phyloP scores from a whole-genome alignment of 208 protist genomes.

The Trypanosoma cruzi region DNA sequence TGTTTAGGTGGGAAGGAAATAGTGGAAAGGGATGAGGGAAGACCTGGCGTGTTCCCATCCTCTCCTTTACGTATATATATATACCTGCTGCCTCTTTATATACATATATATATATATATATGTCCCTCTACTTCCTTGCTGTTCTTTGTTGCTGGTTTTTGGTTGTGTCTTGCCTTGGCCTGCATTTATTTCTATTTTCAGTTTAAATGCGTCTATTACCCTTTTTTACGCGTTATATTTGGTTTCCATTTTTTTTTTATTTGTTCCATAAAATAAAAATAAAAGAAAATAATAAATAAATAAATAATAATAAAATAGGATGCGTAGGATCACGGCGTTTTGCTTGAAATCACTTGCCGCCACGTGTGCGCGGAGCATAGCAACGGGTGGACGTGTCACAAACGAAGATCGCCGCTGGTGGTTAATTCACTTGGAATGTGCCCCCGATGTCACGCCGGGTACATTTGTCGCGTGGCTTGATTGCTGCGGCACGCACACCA shows the following conservation, averaged over 20 bases:
- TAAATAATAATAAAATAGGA: neutral
- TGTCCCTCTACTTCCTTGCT: too few relatives aligned
- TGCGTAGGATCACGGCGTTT: conserved; percentile 9
- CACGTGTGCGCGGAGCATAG: conserved; percentile 31
- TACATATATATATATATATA: too few relatives aligned
- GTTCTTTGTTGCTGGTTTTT: too few relatives aligned
- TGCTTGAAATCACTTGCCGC: neutral
- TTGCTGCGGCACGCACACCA: conserved; percentile 89
- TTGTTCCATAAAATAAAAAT: neutral
- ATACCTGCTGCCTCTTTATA: neutral
- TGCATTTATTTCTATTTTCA: too few relatives aligned
- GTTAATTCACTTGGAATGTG: conserved; percentile 87
- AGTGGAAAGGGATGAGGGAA: too few relatives aligned
- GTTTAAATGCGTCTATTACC: too few relatives aligned
- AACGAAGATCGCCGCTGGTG: conserved; percentile 91
- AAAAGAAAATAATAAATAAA: conserved; percentile 1
- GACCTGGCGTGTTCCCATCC: neutral
- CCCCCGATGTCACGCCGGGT: conserved; percentile 79
- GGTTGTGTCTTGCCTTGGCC: too few relatives aligned
- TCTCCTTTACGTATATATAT: conserved; percentile 17
- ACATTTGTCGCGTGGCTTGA: conserved; percentile 89
- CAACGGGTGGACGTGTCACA: conserved; percentile 74
- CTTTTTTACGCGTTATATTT: too few relatives aligned
- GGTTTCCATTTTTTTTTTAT: too few relatives aligned
- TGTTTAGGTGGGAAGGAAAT: neutral